phyloP scores from a whole-genome alignment of 2,329 filamentous ascomycete genomes.

The Verticillium isaacii region DNA sequence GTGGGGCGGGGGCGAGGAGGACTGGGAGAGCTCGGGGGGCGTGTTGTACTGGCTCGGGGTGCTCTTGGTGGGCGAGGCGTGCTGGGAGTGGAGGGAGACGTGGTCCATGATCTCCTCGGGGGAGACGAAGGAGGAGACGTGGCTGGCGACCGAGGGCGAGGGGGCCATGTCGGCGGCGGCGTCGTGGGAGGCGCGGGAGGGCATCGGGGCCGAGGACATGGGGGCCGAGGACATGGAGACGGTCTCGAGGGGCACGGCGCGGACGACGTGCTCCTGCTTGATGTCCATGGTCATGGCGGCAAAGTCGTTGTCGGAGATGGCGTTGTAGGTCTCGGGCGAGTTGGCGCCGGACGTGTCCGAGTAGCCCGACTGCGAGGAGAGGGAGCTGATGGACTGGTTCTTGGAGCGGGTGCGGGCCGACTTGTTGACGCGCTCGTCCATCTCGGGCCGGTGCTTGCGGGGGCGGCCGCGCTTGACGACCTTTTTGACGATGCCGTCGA shows the following conservation, averaged over 20 bases:
- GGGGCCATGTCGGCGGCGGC: slow-evolving; percentile 23
- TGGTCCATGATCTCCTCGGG: slow-evolving; percentile 38
- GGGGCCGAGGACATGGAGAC: slow-evolving; percentile 41
- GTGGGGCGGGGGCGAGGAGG: slow-evolving; percentile 47
- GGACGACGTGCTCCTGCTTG: slow-evolving; percentile 13
- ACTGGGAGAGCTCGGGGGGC: slow-evolving; percentile 56
- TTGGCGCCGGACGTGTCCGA: slow-evolving; percentile 52
- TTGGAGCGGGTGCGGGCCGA: slow-evolving; percentile 50
- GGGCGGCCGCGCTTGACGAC: slow-evolving; percentile 59
- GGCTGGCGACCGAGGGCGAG: slow-evolving; percentile 38
- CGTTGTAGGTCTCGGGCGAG: slow-evolving; percentile 42
- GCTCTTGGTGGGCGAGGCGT: slow-evolving; percentile 44
- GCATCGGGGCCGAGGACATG: slow-evolving; percentile 23
- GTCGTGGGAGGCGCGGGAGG: slow-evolving; percentile 24
- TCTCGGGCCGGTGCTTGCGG: slow-evolving; percentile 55
- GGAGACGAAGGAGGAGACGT: slow-evolving; percentile 41
- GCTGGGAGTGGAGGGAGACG: slow-evolving; percentile 4
- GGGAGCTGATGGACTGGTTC: slow-evolving; percentile 45
- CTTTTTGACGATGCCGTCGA: slow-evolving; percentile 68
- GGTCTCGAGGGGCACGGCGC: slow-evolving; percentile 18
- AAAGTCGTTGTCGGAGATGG: slow-evolving; percentile 31
- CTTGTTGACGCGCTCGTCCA: slow-evolving; percentile 53
- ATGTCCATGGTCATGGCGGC: slow-evolving; percentile 33
- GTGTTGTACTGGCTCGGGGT: slow-evolving; percentile 49
- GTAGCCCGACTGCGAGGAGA: slow-evolving; percentile 49